A percentile compares a stretch with the other conserved stretches of the same genome.
Conservation (phyloP, 1,284 basidiomycete species). For the Sutorius eximius region DNA sequence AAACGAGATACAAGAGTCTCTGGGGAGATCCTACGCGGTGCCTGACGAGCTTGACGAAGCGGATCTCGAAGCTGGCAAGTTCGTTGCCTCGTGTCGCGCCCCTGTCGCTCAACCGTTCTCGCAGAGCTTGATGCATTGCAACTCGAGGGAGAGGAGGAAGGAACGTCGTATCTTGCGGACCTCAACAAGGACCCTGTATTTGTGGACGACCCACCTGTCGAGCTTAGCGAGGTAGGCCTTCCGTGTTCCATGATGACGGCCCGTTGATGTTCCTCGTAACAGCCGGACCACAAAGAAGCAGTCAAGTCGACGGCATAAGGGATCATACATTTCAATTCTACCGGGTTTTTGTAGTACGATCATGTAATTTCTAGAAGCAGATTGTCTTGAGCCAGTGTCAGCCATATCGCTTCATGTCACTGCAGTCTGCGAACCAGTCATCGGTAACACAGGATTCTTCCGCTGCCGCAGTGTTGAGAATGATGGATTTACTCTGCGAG, state of each 20-base stretch:
- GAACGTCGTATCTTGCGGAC: slow-evolving; percentile 82
- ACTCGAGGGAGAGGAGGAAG: slow-evolving; percentile 86
- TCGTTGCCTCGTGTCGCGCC: slow-evolving; percentile 3
- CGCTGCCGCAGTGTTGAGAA: slow-evolving; percentile 64
- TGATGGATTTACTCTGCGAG: slow-evolving; percentile 77
- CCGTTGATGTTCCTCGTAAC: slow-evolving; percentile 13
- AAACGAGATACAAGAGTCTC: slow-evolving; percentile 95
- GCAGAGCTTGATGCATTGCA: slow-evolving; percentile 87
- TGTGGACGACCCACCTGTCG: slow-evolving; percentile 81
- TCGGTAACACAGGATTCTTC: slow-evolving; percentile 59
- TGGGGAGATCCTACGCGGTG: slow-evolving; percentile 93
- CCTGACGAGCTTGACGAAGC: slow-evolving; percentile 98
- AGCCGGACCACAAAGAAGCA: slow-evolving; percentile 47
- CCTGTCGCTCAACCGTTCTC: slow-evolving; percentile 7
- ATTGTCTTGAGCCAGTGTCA: slow-evolving; percentile 28
- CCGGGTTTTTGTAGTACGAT: slow-evolving; percentile 9
- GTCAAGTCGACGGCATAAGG: slow-evolving; percentile 49
- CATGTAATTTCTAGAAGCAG: slow-evolving; percentile 18
- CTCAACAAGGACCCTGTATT: slow-evolving; percentile 88
- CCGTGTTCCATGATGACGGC: neutral
- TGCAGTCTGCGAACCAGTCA: slow-evolving; percentile 74
- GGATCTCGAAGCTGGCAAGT: slow-evolving; percentile 91
- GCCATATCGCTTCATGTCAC: slow-evolving; percentile 56
- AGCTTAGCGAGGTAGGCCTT: slow-evolving; percentile 53
- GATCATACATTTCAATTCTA: slow-evolving; percentile 10